Percentiles rank a stretch among this genome's conserved stretches.
Evolutionary conservation across 139 green algal genomes (phyloP).

Genomic region (Marvania coccoides): DNA sequence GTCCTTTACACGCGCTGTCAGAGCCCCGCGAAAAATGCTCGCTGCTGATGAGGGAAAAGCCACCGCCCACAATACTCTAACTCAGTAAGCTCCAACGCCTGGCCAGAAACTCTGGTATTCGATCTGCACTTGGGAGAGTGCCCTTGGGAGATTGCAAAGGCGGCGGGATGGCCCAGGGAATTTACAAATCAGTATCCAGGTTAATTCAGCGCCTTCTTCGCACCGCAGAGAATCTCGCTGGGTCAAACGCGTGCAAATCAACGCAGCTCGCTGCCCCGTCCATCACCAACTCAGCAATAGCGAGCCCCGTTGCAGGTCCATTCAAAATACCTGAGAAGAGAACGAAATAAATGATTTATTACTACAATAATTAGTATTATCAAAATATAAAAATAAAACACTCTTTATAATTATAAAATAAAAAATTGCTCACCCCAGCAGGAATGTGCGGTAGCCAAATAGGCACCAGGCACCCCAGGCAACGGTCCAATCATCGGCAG

Average conservation of each 20-base stretch:
- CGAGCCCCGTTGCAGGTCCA: constrained; percentile 62
- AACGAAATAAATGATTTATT: constrained; percentile 33
- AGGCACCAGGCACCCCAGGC: constrained; percentile 41
- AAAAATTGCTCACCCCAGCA: constrained; percentile 19
- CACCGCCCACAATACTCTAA: not conserved
- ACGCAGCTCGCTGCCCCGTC: constrained; percentile 24
- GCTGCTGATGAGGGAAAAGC: not conserved
- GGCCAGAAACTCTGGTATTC: too few relatives aligned
- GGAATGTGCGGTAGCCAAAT: constrained; percentile 60
- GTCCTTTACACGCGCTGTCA: not conserved
- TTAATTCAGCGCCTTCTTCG: not conserved
- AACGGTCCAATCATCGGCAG: constrained; percentile 60
- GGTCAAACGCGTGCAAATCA: constrained; percentile 40
- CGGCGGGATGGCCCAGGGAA: too few relatives aligned
- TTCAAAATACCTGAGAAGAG: constrained; percentile 76
- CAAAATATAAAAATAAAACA: not conserved
- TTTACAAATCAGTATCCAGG: not conserved
- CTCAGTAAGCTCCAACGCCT: not conserved
- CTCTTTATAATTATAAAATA: not conserved
- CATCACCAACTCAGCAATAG: constrained; percentile 51
- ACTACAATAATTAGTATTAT: not conserved
- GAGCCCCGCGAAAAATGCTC: not conserved
- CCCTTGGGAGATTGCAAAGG: too few relatives aligned
- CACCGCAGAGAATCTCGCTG: constrained; percentile 18
- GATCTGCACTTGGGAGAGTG: too few relatives aligned